These are phyloP conservation scores for Starmerella powellii DNA, from an alignment of 805 yeast genomes.

Conservation along the genomic window DNA sequence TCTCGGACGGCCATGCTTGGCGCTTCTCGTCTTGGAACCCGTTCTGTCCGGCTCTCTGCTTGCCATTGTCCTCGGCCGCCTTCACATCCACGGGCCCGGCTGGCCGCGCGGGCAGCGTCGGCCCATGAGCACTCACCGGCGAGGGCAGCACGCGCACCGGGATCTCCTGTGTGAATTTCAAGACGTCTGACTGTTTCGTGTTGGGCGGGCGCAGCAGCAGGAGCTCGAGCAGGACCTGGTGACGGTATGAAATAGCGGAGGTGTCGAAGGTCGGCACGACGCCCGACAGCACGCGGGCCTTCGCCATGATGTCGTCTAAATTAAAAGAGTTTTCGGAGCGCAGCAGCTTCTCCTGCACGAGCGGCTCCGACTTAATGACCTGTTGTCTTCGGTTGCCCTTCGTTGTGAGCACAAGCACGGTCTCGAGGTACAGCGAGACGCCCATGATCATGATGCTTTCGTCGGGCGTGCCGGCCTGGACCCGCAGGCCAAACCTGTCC, in stretches of 20 bases:
- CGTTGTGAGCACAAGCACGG: slow-evolving; percentile 4
- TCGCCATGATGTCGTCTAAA: slow-evolving; percentile 1
- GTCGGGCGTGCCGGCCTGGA: slow-evolving; percentile 1
- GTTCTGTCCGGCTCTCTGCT: too few species aligned
- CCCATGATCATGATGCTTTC: slow-evolving; percentile 7
- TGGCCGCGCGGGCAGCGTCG: too few species aligned
- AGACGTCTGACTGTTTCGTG: not conserved
- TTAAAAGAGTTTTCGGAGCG: slow-evolving; percentile 6
- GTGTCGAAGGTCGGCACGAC: slow-evolving; percentile 8
- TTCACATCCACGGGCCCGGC: too few species aligned
- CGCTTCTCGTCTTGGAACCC: too few species aligned
- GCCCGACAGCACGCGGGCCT: not conserved
- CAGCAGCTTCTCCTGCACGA: slow-evolving; percentile 5
- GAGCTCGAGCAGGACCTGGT: slow-evolving; percentile 2
- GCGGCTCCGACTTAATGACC: slow-evolving; percentile 2
- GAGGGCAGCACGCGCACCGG: not conserved
- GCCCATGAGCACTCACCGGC: too few species aligned
- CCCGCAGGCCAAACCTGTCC: not conserved
- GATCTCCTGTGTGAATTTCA: not conserved
- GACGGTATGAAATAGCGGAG: slow-evolving; percentile 3
- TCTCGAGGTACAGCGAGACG: slow-evolving; percentile 2
- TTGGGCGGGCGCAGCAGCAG: not conserved
- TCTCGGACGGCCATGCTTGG: too few species aligned
- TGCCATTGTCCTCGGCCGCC: too few species aligned
- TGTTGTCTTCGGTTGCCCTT: not conserved